Evolutionary conservation across 2,329 filamentous ascomycete species (phyloP).

Genomic region (Botrytis deweyae): DNA sequence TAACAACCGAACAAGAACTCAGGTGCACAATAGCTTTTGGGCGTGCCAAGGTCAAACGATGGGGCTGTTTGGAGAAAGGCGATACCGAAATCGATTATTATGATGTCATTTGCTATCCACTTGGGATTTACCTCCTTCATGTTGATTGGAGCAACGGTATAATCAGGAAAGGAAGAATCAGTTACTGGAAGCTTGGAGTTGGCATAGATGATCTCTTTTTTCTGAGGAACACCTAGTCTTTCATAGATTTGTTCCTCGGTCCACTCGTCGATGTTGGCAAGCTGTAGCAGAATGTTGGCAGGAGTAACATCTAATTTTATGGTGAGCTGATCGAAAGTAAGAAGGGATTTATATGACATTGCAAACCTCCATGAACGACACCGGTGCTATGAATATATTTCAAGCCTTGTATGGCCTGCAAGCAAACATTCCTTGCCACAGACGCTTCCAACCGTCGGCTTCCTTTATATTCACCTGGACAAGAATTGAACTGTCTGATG

Average conservation of each 20-base stretch:
- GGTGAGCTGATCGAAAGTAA: background rate
- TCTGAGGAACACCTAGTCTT: conserved; percentile 26
- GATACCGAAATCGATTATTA: conserved; percentile 31
- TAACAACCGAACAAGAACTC: conserved; percentile 26
- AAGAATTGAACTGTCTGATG: conserved; percentile 30
- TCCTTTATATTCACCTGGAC: conserved; percentile 27
- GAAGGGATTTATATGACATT: background rate
- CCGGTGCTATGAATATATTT: conserved; percentile 27
- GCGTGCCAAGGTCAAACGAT: conserved; percentile 25
- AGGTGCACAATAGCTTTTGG: conserved; percentile 27
- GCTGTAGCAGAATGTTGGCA: conserved; percentile 27
- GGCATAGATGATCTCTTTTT: conserved; percentile 8
- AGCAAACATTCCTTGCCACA: conserved; percentile 27
- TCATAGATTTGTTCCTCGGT: conserved; percentile 24
- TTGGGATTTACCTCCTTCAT: conserved; percentile 27
- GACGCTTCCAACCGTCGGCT: conserved; percentile 26
- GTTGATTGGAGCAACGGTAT: conserved; percentile 25
- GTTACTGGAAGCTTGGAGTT: background rate
- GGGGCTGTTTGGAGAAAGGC: conserved; percentile 22
- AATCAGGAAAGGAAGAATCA: conserved; percentile 20
- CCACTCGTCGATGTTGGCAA: conserved; percentile 29
- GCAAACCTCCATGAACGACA: conserved; percentile 30
- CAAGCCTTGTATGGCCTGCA: conserved; percentile 27
- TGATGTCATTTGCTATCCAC: conserved; percentile 28
- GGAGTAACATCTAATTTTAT: conserved; percentile 25